Evolutionary conservation across 169 alveolate species (phyloP).

Genomic region (Eimeria sp.): DNA sequence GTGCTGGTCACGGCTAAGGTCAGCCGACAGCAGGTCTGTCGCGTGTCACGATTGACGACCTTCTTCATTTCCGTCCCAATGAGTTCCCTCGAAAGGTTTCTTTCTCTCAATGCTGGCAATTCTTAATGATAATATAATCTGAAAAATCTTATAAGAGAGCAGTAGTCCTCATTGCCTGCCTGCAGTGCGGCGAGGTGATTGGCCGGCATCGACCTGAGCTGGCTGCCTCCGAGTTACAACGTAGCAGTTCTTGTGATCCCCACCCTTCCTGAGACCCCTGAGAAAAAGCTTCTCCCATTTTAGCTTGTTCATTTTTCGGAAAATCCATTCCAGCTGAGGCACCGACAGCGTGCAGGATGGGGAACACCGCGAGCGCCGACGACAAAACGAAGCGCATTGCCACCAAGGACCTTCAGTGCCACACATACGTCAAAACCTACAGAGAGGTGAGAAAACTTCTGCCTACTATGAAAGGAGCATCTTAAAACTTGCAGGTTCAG

Average conservation of each 20-base stretch:
- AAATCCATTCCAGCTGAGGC: conserved; percentile 13
- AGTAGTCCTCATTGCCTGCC: conserved; percentile 4
- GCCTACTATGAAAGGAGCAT: not conserved
- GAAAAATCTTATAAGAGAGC: not conserved
- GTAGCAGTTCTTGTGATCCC: not conserved
- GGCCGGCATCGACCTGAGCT: conserved; percentile 68
- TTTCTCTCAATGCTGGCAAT: not conserved
- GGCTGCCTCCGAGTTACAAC: conserved; percentile 44
- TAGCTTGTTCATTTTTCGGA: not conserved
- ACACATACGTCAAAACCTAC: conserved; percentile 66
- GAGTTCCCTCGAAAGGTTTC: not conserved
- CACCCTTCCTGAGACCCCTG: not conserved
- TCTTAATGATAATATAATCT: not conserved
- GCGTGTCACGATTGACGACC: not conserved
- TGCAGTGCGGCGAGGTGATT: conserved; percentile 16
- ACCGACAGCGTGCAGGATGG: conserved; percentile 71
- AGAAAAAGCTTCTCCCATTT: not conserved
- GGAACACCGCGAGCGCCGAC: conserved; percentile 78
- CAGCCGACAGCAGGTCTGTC: not conserved
- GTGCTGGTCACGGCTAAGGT: not conserved
- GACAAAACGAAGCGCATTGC: conserved; percentile 69
- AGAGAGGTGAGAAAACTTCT: conserved; percentile 27
- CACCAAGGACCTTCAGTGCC: conserved; percentile 58
- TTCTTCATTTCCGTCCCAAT: not conserved
- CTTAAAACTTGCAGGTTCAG: not conserved